These are phyloP conservation scores for Pleomassaria siparia DNA, from an alignment of 2,329 filamentous ascomycete species.

Conservation along the genomic window DNA sequence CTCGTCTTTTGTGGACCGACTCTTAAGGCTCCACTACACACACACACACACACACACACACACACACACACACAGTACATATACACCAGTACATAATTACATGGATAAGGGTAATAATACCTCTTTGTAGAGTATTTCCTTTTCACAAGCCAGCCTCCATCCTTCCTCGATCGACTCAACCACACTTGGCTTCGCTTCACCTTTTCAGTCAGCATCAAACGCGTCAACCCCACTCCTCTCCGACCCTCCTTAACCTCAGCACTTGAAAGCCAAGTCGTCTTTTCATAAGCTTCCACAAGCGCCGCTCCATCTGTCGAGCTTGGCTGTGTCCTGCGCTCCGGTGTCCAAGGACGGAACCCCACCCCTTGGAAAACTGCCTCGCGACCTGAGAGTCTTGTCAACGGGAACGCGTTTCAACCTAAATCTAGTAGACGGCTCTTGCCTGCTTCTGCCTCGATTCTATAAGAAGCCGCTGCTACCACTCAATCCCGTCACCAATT, in stretches of 20 bases:
- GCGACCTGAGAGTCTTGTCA: background rate
- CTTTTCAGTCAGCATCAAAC: background rate
- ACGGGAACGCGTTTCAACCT: constrained; percentile 2
- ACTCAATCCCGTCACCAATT: too few species aligned
- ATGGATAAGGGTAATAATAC: too few species aligned
- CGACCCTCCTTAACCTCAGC: background rate
- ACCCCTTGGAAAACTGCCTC: background rate
- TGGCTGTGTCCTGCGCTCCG: background rate
- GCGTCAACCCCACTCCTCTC: background rate
- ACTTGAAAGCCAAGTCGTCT: too few species aligned
- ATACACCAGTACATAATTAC: too few species aligned
- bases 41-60: too few species aligned
- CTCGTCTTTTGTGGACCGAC: too few species aligned
- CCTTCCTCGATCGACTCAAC: background rate
- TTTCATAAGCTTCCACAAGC: background rate
- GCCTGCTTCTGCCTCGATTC: background rate
- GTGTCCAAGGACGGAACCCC: background rate
- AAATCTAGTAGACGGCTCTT: background rate
- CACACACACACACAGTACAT: too few species aligned
- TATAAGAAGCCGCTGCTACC: too few species aligned
- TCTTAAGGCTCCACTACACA: too few species aligned
- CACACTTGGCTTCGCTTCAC: background rate
- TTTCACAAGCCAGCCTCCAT: background rate
- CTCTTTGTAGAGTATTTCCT: background rate
- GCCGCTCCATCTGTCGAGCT: background rate